Percentiles rank a stretch among this genome's conserved stretches.
Conservation (phyloP, 2,329 filamentous ascomycete species). For the Diplodia intermedia region DNA sequence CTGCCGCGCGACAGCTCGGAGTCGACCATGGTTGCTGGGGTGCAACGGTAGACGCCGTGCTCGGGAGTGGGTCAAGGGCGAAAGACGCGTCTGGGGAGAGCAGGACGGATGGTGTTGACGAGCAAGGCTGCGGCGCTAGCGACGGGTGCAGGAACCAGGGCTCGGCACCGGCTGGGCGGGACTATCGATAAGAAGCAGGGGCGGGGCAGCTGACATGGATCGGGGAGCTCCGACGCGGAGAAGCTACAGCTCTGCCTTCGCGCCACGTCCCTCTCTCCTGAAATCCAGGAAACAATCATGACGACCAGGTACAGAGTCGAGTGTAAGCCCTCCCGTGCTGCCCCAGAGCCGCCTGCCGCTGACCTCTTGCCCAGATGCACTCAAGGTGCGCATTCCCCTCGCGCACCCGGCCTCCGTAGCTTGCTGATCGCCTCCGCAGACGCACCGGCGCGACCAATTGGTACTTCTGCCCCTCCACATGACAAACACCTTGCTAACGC, state of each 20-base stretch:
- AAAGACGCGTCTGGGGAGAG: no score
- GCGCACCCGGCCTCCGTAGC: background rate
- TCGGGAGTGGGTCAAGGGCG: background rate
- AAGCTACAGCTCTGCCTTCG: slow-evolving; percentile 18
- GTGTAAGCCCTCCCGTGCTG: slow-evolving; percentile 41
- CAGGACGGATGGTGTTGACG: slow-evolving; percentile 1
- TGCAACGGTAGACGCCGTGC: no score
- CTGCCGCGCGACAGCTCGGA: slow-evolving; percentile 39
- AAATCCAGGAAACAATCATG: slow-evolving; percentile 40
- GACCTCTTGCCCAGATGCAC: slow-evolving; percentile 59
- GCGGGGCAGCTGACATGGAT: slow-evolving; percentile 21
- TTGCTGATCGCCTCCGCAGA: slow-evolving; percentile 59
- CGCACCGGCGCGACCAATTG: slow-evolving; percentile 88
- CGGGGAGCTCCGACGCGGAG: slow-evolving; percentile 28
- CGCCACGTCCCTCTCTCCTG: slow-evolving; percentile 21
- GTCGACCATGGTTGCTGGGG: slow-evolving; percentile 15
- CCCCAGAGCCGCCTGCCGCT: slow-evolving; percentile 3
- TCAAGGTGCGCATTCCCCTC: slow-evolving; percentile 59
- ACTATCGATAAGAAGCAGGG: slow-evolving; percentile 25
- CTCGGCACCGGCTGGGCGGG: background rate
- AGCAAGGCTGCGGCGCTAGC: slow-evolving; percentile 13
- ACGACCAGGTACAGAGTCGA: slow-evolving; percentile 53
- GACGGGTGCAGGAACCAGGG: background rate
- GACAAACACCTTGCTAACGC: slow-evolving; percentile 32
- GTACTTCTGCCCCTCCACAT: slow-evolving; percentile 61